Evolutionary conservation across 2,329 filamentous ascomycete species (phyloP).

Genomic region (Boeremia exigua): DNA sequence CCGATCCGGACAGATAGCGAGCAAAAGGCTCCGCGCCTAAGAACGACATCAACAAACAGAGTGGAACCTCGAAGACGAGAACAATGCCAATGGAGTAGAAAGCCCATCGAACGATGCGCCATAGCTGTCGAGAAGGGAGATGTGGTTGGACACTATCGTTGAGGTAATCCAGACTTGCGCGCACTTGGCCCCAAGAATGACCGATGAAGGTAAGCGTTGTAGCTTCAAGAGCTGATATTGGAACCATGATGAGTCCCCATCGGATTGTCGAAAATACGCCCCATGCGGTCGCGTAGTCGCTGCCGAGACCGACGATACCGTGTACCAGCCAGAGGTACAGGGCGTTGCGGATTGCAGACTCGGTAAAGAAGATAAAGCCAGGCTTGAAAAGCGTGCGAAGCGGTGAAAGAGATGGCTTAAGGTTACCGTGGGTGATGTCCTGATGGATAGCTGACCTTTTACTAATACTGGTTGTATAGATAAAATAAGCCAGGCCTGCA

Average conservation of each 20-base stretch:
- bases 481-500: constrained; percentile 66
- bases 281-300: constrained; percentile 74
- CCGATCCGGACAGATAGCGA: constrained; percentile 64
- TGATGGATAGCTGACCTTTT: constrained; percentile 17
- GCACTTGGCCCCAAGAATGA: constrained; percentile 67
- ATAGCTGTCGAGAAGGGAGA: constrained; percentile 39
- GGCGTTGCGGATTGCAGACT: constrained; percentile 71
- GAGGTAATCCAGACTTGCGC: constrained; percentile 39
- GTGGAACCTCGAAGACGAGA: constrained; percentile 64
- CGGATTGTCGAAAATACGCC: constrained; percentile 76
- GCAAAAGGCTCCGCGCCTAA: constrained; percentile 68
- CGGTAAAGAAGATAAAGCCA: constrained; percentile 64
- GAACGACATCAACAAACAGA: constrained; percentile 68
- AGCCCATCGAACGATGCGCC: constrained; percentile 59
- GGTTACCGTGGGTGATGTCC: constrained; percentile 12
- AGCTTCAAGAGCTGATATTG: constrained; percentile 70
- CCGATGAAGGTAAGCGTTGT: constrained; percentile 70
- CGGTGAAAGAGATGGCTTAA: constrained; percentile 45
- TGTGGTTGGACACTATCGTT: constrained; percentile 19
- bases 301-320: constrained; percentile 68
- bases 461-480: constrained; percentile 51
- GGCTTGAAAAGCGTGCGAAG: constrained; percentile 63
- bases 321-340: constrained; percentile 74
- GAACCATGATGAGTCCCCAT: constrained; percentile 78
- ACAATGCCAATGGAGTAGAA: constrained; percentile 61